Base-by-base conservation (phyloP, 2,329 filamentous ascomycete species). In the Arachnopeziza araneosa region DNA sequence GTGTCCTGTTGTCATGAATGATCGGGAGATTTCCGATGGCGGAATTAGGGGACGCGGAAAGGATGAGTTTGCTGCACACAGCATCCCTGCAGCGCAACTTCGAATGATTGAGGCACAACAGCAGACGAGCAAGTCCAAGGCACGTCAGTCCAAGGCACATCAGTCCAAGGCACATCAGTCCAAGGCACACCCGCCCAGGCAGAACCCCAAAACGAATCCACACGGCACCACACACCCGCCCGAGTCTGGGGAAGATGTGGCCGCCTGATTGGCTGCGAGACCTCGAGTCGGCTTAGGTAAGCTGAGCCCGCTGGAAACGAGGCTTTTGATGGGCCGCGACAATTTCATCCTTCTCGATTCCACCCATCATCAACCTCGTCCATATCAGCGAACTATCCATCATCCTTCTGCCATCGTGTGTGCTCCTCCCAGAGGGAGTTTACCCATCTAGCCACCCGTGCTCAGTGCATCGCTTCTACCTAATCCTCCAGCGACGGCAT, bases 391-490 rank as follows among this genome's bases (percentile, higher is more conserved):
- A 9, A 30, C 26, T 9, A 30, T 30, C 26, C 26, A 30, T 30
- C 4, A 30, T 30, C 4, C 26, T 30, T 9, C 26, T 30, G n/a
- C 26, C 26, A 30, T 30, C 26, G 4, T 9, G 9, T 5, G 26
- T 9, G 26, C 26, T 30, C 5, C 26, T 30, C 26, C 5, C 26
- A 30, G 26, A 5, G 26, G 26, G 9, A n/a, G n/a, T n/a, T n/a
- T n/a, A 9, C 26, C 21, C n/a, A 52, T 57, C 51, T 57, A 52
- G 59, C 55, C 44, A 60, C 59, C 59, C 36, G 3, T 19, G 2
- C 4, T 19, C 10, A 44, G 36, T 12, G 17, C 26, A 19, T 19
- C 6, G 36, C 36, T 44, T 44, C 36, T 44, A 44, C 36, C 36
- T 44, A 14, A 44, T 52, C 48, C 55, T 51, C 52, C 57, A 60